These are phyloP conservation scores for Thermomucor indicae-seudaticae DNA, from an alignment of 371 early-diverging fungal genomes.

Conservation along the genomic window DNA sequence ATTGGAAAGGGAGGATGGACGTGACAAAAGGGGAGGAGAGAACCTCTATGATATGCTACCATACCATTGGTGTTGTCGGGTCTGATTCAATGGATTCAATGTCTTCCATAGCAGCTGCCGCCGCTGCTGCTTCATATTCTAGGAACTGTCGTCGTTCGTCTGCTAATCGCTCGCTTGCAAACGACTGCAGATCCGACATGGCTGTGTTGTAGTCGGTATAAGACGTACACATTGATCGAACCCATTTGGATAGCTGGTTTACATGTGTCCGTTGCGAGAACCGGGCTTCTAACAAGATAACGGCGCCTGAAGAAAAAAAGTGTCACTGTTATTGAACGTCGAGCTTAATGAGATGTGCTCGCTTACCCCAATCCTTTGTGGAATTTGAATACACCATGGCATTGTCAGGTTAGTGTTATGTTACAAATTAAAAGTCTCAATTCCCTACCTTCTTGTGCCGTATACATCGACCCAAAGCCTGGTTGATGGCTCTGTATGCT, in stretches of 20 bases:
- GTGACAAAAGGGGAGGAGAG: too few species aligned
- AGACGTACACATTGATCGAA: conserved; percentile 33
- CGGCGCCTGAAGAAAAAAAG: conserved; percentile 48
- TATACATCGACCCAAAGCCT: conserved; percentile 92
- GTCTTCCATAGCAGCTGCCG: too few species aligned
- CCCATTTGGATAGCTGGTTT: conserved; percentile 70
- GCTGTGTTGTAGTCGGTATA: conserved; percentile 33
- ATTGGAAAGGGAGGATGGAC: too few species aligned
- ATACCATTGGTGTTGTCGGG: too few species aligned
- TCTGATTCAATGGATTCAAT: too few species aligned
- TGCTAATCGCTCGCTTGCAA: not conserved
- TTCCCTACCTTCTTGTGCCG: conserved; percentile 77
- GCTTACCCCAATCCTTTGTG: conserved; percentile 45
- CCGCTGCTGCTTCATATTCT: too few species aligned
- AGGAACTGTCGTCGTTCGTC: too few species aligned
- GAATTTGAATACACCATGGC: too few species aligned
- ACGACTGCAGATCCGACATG: conserved; percentile 13
- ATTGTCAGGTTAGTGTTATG: too few species aligned
- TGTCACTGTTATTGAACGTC: not conserved
- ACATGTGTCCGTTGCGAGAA: conserved; percentile 32
- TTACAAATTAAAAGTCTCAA: conserved; percentile 9
- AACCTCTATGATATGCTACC: too few species aligned
- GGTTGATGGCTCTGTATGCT: conserved; percentile 92
- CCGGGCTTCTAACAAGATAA: conserved; percentile 62
- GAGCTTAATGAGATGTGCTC: not conserved